A percentile compares a stretch with the other conserved stretches of the same genome.
phyloP scores from a whole-genome alignment of 164 flowering plant genomes.

The Chimonanthus praecox region DNA sequence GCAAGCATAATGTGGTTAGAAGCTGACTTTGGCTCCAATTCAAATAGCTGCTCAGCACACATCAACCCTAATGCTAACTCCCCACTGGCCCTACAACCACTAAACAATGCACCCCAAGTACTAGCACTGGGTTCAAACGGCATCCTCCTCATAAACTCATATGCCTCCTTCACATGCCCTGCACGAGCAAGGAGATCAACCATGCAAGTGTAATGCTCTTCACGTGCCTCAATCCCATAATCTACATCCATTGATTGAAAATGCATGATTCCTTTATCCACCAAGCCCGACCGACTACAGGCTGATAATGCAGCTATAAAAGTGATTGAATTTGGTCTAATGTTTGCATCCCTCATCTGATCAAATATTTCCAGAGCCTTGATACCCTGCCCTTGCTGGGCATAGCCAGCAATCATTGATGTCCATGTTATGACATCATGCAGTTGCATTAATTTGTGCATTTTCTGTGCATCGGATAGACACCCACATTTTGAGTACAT shows the following conservation, averaged over 20 bases:
- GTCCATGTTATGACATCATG: constrained; percentile 23
- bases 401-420: constrained; percentile 18
- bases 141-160: constrained; percentile 15
- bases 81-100: constrained; percentile 14
- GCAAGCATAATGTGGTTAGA: constrained; percentile 17
- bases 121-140: constrained; percentile 20
- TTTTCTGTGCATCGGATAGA: constrained; percentile 9
- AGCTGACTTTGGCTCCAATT: constrained; percentile 18
- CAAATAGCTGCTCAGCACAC: constrained; percentile 19
- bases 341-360: constrained; percentile 10
- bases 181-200: constrained; percentile 17
- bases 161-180: constrained; percentile 17
- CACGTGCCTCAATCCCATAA: constrained; percentile 10
- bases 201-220: constrained; percentile 17
- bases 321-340: constrained; percentile 16
- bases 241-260: constrained; percentile 11
- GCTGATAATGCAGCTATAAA: constrained; percentile 17
- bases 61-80: constrained; percentile 9
- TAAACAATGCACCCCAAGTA: constrained; percentile 20
- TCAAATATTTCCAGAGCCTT: constrained; percentile 14
- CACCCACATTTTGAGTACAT: constrained; percentile 21
- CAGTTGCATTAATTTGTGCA: constrained; percentile 10
- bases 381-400: constrained; percentile 15
- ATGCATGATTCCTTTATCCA: constrained; percentile 12
- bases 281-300: constrained; percentile 19